Evolutionary conservation across 805 yeast genomes (phyloP).

Genomic region (Nakazawaea peltata): DNA sequence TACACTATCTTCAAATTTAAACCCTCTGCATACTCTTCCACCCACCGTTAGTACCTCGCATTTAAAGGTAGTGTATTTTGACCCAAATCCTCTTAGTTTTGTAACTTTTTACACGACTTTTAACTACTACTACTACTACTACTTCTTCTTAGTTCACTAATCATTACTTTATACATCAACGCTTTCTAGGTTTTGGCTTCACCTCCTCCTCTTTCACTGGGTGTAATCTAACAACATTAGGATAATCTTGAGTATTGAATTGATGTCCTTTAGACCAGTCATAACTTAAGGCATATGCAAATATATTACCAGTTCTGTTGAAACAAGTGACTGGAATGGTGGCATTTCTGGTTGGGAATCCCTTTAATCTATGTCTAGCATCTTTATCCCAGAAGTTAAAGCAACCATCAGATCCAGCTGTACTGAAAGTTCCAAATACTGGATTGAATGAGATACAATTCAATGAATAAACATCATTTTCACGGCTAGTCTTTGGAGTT

Average conservation of each 20-base stretch:
- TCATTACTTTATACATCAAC: too few relatives aligned
- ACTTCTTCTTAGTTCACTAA: too few relatives aligned
- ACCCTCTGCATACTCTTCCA: too few relatives aligned
- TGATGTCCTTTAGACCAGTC: conserved; percentile 94
- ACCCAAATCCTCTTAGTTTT: too few relatives aligned
- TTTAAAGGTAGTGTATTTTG: too few relatives aligned
- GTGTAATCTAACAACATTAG: conserved; percentile 74
- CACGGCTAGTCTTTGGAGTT: conserved; percentile 45
- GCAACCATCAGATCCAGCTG: conserved; percentile 93
- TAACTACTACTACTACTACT: too few relatives aligned
- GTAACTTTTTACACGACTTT: too few relatives aligned
- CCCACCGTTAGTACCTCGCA: too few relatives aligned
- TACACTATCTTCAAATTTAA: too few relatives aligned
- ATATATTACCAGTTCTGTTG: conserved; percentile 74
- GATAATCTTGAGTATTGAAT: conserved; percentile 67
- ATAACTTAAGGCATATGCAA: conserved; percentile 88
- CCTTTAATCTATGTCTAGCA: conserved; percentile 78
- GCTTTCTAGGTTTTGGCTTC: conserved; percentile 39
- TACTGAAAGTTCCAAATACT: conserved; percentile 78
- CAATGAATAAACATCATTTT: conserved; percentile 67
- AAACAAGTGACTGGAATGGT: conserved; percentile 74
- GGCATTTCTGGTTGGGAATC: conserved; percentile 58
- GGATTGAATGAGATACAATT: conserved; percentile 86
- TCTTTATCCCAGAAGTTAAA: conserved; percentile 96
- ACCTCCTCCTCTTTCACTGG: conserved; percentile 82